phyloP scores from a whole-genome alignment of 2,329 filamentous ascomycete genomes.

The Teratosphaeria zuluensis region DNA sequence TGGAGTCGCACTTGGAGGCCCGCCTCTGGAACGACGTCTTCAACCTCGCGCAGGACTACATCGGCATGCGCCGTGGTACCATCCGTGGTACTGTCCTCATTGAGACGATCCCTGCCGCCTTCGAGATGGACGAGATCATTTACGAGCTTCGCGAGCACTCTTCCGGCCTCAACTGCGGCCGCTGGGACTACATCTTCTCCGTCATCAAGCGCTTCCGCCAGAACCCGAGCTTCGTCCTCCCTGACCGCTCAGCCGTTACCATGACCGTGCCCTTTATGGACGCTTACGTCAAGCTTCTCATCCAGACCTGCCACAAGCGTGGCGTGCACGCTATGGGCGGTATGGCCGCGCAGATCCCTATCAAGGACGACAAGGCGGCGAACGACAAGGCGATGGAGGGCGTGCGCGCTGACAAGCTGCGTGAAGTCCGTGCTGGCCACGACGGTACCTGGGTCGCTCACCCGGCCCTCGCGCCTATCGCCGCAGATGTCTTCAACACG shows the following conservation, averaged over 20 bases:
- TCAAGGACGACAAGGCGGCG: slow-evolving; percentile 84
- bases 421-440: slow-evolving; percentile 88
- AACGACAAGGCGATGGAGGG: slow-evolving; percentile 92
- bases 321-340: slow-evolving; percentile 98
- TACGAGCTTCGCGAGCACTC: slow-evolving; percentile 97
- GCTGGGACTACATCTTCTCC: slow-evolving; percentile 99
- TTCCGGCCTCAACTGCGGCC: slow-evolving; percentile 92
- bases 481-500: slow-evolving; percentile 89
- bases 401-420: slow-evolving; percentile 89
- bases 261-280: slow-evolving; percentile 99
- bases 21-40: slow-evolving; percentile 97
- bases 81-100: slow-evolving; percentile 94
- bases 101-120: slow-evolving; percentile 93
- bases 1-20: slow-evolving; percentile 94
- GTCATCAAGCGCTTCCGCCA: slow-evolving; percentile 99
- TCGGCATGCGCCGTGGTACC: slow-evolving; percentile 80
- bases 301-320: slow-evolving; percentile 94
- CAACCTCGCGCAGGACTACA: slow-evolving; percentile 88
- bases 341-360: slow-evolving; percentile 98
- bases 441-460: slow-evolving; percentile 98
- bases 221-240: slow-evolving; percentile 84
- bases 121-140: slow-evolving; percentile 99
- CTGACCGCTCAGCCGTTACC: slow-evolving; percentile 81
- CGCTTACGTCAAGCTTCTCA: slow-evolving; percentile 89
- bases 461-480: slow-evolving; percentile 80